Percentiles rank a stretch among this genome's conserved stretches.
phyloP scores from a whole-genome alignment of 139 green algal species.

The Tetradesmus obliquus region DNA sequence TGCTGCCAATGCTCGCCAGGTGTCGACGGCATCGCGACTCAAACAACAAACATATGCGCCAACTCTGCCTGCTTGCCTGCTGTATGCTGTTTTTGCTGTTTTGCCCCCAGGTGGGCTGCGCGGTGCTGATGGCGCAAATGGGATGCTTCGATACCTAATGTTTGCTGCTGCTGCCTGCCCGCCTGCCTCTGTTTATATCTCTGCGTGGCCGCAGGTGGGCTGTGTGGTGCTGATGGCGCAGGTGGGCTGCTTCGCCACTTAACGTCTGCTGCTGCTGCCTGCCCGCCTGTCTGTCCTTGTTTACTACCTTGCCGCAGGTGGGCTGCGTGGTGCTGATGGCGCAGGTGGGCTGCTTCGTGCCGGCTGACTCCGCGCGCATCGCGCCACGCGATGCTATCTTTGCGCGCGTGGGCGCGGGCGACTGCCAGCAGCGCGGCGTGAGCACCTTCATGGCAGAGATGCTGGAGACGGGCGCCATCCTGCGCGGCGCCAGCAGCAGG shows the following conservation, averaged over 20 bases:
- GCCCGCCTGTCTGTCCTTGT: background rate
- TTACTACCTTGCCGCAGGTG: conserved; percentile 64
- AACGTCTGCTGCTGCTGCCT: background rate
- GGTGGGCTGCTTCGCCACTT: conserved; percentile 87
- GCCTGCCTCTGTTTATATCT: background rate
- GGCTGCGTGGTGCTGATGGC: conserved; percentile 92
- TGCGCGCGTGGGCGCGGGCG: conserved; percentile 94
- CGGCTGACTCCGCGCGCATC: conserved; percentile 84
- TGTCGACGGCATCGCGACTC: too few species aligned
- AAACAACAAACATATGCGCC: too few species aligned
- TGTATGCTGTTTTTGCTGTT: background rate
- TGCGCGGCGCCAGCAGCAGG: conserved; percentile 67
- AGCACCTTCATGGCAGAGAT: conserved; percentile 99
- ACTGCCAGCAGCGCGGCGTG: conserved; percentile 94
- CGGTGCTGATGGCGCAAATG: conserved; percentile 85
- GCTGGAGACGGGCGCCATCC: conserved; percentile 94
- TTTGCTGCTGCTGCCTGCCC: background rate
- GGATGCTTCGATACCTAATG: conserved; percentile 81
- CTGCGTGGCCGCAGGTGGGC: background rate
- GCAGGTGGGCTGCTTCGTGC: conserved; percentile 96
- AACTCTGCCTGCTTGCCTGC: background rate
- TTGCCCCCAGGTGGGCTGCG: background rate
- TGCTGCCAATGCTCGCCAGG: too few species aligned
- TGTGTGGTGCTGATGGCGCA: conserved; percentile 80
- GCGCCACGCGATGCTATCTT: conserved; percentile 95